Base-by-base conservation (phyloP, 176 grass and related monocot genomes). In the Rhynchospora breviuscula region DNA sequence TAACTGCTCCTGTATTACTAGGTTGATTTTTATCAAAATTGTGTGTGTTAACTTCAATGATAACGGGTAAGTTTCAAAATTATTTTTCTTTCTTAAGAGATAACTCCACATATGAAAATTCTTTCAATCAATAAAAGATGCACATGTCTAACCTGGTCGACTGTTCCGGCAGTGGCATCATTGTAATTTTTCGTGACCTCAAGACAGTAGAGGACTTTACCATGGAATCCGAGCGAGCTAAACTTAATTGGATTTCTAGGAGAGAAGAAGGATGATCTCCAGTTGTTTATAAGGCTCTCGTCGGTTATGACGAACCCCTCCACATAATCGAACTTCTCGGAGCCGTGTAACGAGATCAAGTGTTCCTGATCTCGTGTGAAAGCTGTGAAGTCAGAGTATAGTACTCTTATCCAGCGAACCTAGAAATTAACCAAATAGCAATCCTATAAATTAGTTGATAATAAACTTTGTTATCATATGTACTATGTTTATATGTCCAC, bases 251-350 rank as follows among this genome's bases (percentile, higher is more conserved):
- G 91, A 79, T 99, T 99, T 88, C 87, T 86, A 5, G 91, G 91
- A 43, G 96, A 99, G 96, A 99, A 99, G 88, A 99, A 99, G 76
- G 96, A 99, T 10, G 96, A 99, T 58, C 96, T 87, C 96, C 96
- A 95, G 86, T 95, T 99, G 89, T 99, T 99, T 88, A 99, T 95
- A 52, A 95, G 88, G 33, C 93, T 93, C 68, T 99, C 96, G 83
- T 94, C 93, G 44, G 90, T 90, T 45, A 95, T 90, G 44, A 99
- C 96, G 76, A 99, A 93, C 40, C 96, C 96, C 70, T 99, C 96
- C 1, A 99, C 88, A 79, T 99, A 99, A 84, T 99, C 91, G 70
- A 99, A 99, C 77, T 86, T 88, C 15, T 85, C 78, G 29, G 83
- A 72, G 15, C 77, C 79, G 43, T 86, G 79, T 0, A 86, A 52